Conservation (phyloP, 2,329 filamentous ascomycete species). For the Pseudogymnoascus destructans region DNA sequence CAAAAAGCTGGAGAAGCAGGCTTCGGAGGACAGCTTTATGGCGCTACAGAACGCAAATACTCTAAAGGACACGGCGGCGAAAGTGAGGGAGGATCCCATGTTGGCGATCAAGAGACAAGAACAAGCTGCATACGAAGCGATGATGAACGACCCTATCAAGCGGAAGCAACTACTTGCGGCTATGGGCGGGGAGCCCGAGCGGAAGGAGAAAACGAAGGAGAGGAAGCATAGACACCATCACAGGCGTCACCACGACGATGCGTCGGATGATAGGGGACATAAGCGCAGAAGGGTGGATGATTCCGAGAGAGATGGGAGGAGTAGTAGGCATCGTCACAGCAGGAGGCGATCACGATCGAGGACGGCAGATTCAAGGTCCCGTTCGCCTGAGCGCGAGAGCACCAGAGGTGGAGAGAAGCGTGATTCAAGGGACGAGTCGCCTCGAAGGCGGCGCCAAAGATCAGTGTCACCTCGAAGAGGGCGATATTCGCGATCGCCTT, state of each 20-base stretch:
- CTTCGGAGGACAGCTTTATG: slow-evolving; percentile 46
- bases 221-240: slow-evolving; percentile 34
- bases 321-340: slow-evolving; percentile 26
- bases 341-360: slow-evolving; percentile 32
- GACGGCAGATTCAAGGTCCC: slow-evolving; percentile 24
- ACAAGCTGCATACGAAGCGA: slow-evolving; percentile 63
- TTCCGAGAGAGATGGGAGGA: slow-evolving; percentile 29
- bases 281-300: slow-evolving; percentile 31
- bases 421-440: slow-evolving; percentile 14
- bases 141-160: slow-evolving; percentile 66
- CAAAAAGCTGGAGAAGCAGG: slow-evolving; percentile 67
- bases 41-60: slow-evolving; percentile 58
- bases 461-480: slow-evolving; percentile 24
- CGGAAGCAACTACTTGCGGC: slow-evolving; percentile 53
- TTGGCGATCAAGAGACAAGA: slow-evolving; percentile 89
- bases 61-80: slow-evolving; percentile 65
- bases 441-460: slow-evolving; percentile 23
- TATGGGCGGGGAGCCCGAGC: slow-evolving; percentile 42
- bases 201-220: slow-evolving; percentile 31
- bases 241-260: slow-evolving; percentile 24
- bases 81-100: slow-evolving; percentile 83
- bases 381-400: slow-evolving; percentile 5
- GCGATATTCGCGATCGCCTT: slow-evolving; percentile 26
- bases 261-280: slow-evolving; percentile 30
- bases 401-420: slow-evolving; percentile 11